Base-by-base conservation (phyloP, 202 grass and related monocot genomes). In the Alloteropsis angusta region DNA sequence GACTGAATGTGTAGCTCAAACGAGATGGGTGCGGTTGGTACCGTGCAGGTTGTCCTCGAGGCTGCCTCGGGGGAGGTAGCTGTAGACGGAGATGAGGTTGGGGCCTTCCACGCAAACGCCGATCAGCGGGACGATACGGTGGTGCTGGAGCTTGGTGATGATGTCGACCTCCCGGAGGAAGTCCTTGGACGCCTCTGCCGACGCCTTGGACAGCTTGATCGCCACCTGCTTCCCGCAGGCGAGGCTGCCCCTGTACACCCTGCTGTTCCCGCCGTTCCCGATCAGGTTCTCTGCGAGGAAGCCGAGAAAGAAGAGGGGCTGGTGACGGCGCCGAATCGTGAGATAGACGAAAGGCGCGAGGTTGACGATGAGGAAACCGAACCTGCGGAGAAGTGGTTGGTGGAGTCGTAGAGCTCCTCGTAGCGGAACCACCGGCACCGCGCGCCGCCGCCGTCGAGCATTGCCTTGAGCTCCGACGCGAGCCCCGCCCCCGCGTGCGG, bases 81-180 rank as follows among this genome's bases (percentile, higher is more conserved):
- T 76, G 83, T 93, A 99, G 39, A 96, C 88, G 46, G 87, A 96
- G 70, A 93, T 84, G 59, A 99, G 90, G 58, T 80, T 85, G 63
- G 65, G 80, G 45, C 88, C 90, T 79, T 96, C 88, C 23, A 93
- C 75, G 86, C 89, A 99, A 75, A 99, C 69, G 46, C 96, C 96
- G n/a, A 93, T 57, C 34, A 99, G 71, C 55, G 96, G 86, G 68
- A 96, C 92, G 38, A 96, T 93, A 44, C 79, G 41, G 21, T 36
- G 63, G 86, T 99, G 90, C 45, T 84, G 80, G 30, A 99, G 72
- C 79, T 93, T 99, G 30, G 84, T 91, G 73, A 99, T 86, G 81
- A 99, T 96, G 71, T 93, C 96, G 50, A 96, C 88, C 79, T 99
- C 96, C 48, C 83, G 72, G 82, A 93, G 90, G 72, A 99, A 91